Conservation (phyloP, 202 grass and related monocot genomes). For the Setaria italica region DNA sequence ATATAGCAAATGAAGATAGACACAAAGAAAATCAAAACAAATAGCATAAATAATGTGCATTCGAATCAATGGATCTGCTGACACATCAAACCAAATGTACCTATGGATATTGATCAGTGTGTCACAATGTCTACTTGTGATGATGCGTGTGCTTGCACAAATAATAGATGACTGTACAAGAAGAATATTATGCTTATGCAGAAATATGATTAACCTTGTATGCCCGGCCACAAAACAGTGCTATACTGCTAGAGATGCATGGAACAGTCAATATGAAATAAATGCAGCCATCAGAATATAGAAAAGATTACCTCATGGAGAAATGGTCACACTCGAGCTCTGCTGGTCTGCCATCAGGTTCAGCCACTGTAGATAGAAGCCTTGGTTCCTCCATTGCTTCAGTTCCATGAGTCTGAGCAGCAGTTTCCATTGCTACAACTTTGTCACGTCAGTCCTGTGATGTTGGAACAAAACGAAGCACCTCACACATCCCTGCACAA, state of each 20-base stretch:
- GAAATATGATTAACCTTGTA: conserved; percentile 3
- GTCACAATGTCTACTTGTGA: not conserved
- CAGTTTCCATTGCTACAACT: conserved; percentile 46
- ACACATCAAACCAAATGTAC: not conserved
- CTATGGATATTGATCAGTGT: not conserved
- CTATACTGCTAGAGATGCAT: conserved; percentile 19
- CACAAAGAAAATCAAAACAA: not conserved
- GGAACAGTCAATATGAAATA: conserved; percentile 15
- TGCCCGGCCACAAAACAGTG: conserved; percentile 27
- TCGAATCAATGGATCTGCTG: not conserved
- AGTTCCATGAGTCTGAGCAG: conserved; percentile 23
- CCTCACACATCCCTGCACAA: conserved; percentile 10
- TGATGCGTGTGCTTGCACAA: not conserved
- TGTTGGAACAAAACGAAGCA: not conserved
- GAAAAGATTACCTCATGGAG: conserved; percentile 70
- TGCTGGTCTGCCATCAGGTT: conserved; percentile 17
- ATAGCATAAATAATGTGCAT: not conserved
- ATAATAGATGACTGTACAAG: conserved; percentile 21
- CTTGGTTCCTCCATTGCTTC: conserved; percentile 29
- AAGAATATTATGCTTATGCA: not conserved
- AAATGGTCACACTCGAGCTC: conserved; percentile 71
- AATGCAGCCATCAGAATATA: conserved; percentile 26
- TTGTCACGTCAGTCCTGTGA: conserved; percentile 24
- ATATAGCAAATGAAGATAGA: not conserved
- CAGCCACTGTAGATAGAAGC: conserved; percentile 14